Base-by-base conservation (phyloP, 2,329 filamentous ascomycete species). In the Pseudocercospora musae region DNA sequence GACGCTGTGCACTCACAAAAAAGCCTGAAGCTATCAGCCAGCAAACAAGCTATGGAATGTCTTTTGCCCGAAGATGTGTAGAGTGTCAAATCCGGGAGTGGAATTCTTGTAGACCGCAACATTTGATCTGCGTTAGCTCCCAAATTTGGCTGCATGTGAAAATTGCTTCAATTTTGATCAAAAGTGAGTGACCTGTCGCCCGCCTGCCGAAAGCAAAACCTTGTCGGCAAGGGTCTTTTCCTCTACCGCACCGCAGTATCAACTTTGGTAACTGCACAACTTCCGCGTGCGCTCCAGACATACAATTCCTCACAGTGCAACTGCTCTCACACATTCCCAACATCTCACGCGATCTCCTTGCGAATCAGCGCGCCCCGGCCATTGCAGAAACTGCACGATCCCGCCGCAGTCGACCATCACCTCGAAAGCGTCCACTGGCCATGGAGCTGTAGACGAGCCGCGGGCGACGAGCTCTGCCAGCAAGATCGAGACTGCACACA, bases 401-500 rank as follows among this genome's bases (percentile, higher is more conserved):
- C 57, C 31, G 58, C 50, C 49, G 50, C 57, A 44, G 57, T 48
- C 58, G 49, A 60, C 58, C 37, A 57, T 55, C 54, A 49, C 59
- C 53, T 52, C 49, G 25, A 57, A 49, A 10, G 20, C 21, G 20
- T 23, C 48, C 50, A 48, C 50, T 46, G n/a, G 52, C 56, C 50
- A 62, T 62, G 60, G 53, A 55, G 55, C 53, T 61, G 53, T 61
- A 61, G 59, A 48, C 37, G 37, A 21, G 44, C 53, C 37, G 55
- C 56, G 40, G 50, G 49, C 42, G 55, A 54, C 44, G 56, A 58
- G 52, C 56, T 62, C 33, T 57, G 52, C 57, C 50, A 54, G 29
- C 46, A 37, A 25, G 18, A 44, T 52, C 20, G 21, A 37, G 18
- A 59, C 56, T 50, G 37, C 59, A 40, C 52, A 49, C 20, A 57